A percentile compares a stretch with the other conserved stretches of the same genome.
Evolutionary conservation across 2,329 filamentous ascomycete species (phyloP).

Genomic region (Pseudocercospora fijiensis): DNA sequence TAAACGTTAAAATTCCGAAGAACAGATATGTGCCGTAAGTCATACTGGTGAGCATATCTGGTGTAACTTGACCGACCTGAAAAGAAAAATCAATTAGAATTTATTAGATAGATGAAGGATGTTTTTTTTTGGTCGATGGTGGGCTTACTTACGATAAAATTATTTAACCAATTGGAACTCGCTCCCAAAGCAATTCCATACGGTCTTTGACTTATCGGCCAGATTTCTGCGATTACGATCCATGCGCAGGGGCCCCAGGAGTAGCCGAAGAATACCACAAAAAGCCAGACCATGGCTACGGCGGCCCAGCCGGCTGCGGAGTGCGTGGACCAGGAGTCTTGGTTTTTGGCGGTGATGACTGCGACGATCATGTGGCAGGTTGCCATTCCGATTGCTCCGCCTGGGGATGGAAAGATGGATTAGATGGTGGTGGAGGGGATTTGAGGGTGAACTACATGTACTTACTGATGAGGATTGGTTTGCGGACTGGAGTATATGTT

Average conservation of each 20-base stretch:
- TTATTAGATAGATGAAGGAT: too few relatives aligned
- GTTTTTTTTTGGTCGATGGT: neutral
- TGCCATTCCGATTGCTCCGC: conserved; percentile 40
- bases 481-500: conserved; percentile 46
- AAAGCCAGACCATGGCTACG: conserved; percentile 70
- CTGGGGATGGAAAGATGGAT: neutral
- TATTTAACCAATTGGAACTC: conserved; percentile 46
- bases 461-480: conserved; percentile 38
- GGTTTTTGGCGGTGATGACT: conserved; percentile 61
- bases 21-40: conserved; percentile 71
- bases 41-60: conserved; percentile 64
- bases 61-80: conserved; percentile 64
- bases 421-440: neutral
- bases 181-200: conserved; percentile 70
- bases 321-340: conserved; percentile 59
- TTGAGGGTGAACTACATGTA: neutral
- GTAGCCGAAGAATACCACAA: conserved; percentile 72
- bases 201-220: conserved; percentile 67
- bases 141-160: conserved; percentile 8
- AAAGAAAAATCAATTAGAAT: conserved; percentile 39
- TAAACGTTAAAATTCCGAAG: conserved; percentile 64
- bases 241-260: conserved; percentile 61
- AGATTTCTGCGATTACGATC: conserved; percentile 69
- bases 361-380: conserved; percentile 56
- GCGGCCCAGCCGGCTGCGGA: conserved; percentile 67